A percentile compares a stretch with the other conserved stretches of the same genome.
Conservation (phyloP, 441 rosid species). For the Monsonia emarginata region DNA sequence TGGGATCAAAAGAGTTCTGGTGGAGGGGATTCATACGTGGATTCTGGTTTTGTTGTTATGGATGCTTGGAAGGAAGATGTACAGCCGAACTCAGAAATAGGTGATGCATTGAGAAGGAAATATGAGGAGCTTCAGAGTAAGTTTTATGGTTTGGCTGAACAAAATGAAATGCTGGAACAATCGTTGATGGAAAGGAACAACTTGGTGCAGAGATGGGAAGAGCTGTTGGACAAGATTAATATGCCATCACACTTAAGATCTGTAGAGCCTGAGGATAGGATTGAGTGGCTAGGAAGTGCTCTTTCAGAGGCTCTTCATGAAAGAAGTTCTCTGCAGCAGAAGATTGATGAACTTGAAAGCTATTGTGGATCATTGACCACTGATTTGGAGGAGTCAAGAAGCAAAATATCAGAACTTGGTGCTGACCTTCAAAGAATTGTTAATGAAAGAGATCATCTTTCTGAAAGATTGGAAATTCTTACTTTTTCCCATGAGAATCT, state of each 20-base stretch:
- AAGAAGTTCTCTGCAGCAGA: conserved; percentile 52
- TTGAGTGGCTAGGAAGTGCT: conserved; percentile 78
- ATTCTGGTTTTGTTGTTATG: conserved; percentile 51
- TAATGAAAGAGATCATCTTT: conserved; percentile 46
- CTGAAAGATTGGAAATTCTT: conserved; percentile 53
- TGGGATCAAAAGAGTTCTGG: conserved; percentile 76
- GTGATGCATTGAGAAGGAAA: conserved; percentile 75
- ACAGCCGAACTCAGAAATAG: conserved; percentile 46
- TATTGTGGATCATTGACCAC: conserved; percentile 50
- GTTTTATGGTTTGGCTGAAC: conserved; percentile 95
- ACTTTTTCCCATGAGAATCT: conserved; percentile 37
- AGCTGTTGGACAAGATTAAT: conserved; percentile 54
- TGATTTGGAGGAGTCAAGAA: conserved; percentile 58
- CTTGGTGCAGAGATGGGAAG: conserved; percentile 92
- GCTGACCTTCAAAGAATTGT: conserved; percentile 42
- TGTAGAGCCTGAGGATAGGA: conserved; percentile 70
- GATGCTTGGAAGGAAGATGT: conserved; percentile 86
- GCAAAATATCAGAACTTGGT: conserved; percentile 45
- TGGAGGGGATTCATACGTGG: conserved; percentile 53
- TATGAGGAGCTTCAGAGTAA: conserved; percentile 86
- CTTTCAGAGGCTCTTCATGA: conserved; percentile 60
- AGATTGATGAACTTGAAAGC: conserved; percentile 56
- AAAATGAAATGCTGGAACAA: conserved; percentile 99
- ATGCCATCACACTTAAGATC: conserved; percentile 68
- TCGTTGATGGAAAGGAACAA: conserved; percentile 87